Evolutionary conservation across 441 rosid genomes (phyloP), one percentile per base, ranked within the genome.

Genomic region (Lepidium campestre): DNA sequence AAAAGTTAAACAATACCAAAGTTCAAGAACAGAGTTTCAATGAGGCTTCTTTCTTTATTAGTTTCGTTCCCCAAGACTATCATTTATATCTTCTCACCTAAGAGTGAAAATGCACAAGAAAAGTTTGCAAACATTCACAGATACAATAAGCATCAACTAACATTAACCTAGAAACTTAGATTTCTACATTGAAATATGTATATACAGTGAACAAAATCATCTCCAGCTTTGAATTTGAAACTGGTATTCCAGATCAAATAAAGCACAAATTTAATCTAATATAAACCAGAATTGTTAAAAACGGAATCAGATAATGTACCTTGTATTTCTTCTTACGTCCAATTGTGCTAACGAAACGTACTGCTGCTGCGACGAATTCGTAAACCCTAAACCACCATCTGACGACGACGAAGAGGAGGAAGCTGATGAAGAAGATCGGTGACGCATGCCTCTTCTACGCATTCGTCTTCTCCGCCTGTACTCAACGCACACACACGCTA

Each of bases 401-500:
- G n/a, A n/a, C 14, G 73, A 85, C 12, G 37, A 17, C 10, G 58
- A 67, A 27, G 74, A 71, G 12, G 53, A 40, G 4, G 75, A 62
- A 17, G 61, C 35, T 7, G 64, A 49, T 10, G 67, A 39, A 0
- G 67, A 68, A 19, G 72, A 67, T 45, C 71, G 71, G 25, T 54
- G 67, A 37, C 67, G 63, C 50, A 13, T 10, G 39, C 34, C 66
- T 72, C 87, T 75, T 70, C 89, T 58, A 67, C 86, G 65, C 59
- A 86, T 52, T 50, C 86, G 40, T 78, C 88, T 48, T 65, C 70
- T 73, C 78, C 86, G 75, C 77, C 82, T 79, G 45, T 82, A 93
- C 86, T 89, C 97, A 66, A 77, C 84, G 39, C 82, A 77, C 2
- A 93, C 95, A 55, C 96, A 93, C 17, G 65, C 82, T 82, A 93